Percentiles rank a stretch among this genome's conserved stretches.
Conservation (phyloP, 1,139 yeast genomes). For the Candida sanyaensis region DNA sequence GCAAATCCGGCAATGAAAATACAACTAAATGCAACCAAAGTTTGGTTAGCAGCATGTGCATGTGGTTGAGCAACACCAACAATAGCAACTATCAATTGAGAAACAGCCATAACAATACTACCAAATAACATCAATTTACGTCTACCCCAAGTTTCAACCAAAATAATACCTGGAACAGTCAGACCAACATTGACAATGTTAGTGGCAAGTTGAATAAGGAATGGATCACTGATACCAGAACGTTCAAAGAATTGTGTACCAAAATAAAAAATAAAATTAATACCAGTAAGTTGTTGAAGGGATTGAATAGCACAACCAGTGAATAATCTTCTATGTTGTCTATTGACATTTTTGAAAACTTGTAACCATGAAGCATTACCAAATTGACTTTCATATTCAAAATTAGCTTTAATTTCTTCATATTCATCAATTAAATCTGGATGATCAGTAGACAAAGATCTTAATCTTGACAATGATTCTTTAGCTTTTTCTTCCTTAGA, state of each 20-base stretch:
- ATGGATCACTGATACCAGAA: slow-evolving; percentile 52
- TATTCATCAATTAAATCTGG: slow-evolving; percentile 42
- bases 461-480: slow-evolving; percentile 32
- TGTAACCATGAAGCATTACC: slow-evolving; percentile 36
- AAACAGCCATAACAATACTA: slow-evolving; percentile 61
- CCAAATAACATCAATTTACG: slow-evolving; percentile 49
- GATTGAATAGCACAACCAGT: slow-evolving; percentile 41
- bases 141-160: slow-evolving; percentile 40
- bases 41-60: slow-evolving; percentile 51
- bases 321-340: slow-evolving; percentile 36
- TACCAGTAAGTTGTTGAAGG: slow-evolving; percentile 74
- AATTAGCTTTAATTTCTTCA: slow-evolving; percentile 40
- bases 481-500: slow-evolving; percentile 59
- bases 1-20: slow-evolving; percentile 69
- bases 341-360: slow-evolving; percentile 34
- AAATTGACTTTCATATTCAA: slow-evolving; percentile 32
- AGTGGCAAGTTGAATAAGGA: slow-evolving; percentile 36
- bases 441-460: slow-evolving; percentile 39
- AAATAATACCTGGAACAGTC: slow-evolving; percentile 40
- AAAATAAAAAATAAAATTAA: slow-evolving; percentile 69
- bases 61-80: slow-evolving; percentile 52
- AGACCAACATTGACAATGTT: slow-evolving; percentile 39
- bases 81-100: slow-evolving; percentile 67
- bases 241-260: slow-evolving; percentile 66
- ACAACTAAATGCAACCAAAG: slow-evolving; percentile 65